Evolutionary conservation across 345 rosid genomes (phyloP).

Genomic region (Brassica incana): DNA sequence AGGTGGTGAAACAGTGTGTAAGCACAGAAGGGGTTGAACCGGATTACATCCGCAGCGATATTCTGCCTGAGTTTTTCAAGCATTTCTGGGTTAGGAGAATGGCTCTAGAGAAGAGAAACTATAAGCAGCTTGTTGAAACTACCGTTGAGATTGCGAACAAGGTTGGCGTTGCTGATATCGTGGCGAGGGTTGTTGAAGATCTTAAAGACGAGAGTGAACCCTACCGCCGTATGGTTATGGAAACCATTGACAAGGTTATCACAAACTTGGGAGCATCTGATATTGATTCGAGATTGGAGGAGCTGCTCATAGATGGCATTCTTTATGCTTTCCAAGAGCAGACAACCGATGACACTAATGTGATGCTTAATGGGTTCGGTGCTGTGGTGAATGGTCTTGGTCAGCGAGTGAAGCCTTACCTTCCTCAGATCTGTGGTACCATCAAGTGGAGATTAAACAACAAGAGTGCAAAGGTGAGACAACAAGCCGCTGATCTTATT

Average conservation of each 20-base stretch:
- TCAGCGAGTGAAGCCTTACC: slow-evolving; percentile 94
- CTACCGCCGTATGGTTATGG: slow-evolving; percentile 96
- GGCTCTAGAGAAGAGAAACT: slow-evolving; percentile 96
- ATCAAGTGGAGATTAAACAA: slow-evolving; percentile 99
- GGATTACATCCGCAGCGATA: slow-evolving; percentile 83
- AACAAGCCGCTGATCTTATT: slow-evolving; percentile 96
- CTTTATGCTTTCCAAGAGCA: slow-evolving; percentile 99
- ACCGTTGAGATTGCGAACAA: slow-evolving; percentile 97
- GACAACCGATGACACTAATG: slow-evolving; percentile 95
- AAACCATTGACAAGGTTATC: slow-evolving; percentile 96
- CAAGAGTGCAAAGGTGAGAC: slow-evolving; percentile 99
- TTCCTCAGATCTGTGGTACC: slow-evolving; percentile 99
- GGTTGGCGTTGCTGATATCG: slow-evolving; percentile 96
- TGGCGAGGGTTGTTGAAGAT: slow-evolving; percentile 84
- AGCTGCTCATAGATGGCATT: slow-evolving; percentile 95
- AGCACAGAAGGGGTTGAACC: slow-evolving; percentile 97
- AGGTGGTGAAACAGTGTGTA: slow-evolving; percentile 98
- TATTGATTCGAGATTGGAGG: slow-evolving; percentile 90
- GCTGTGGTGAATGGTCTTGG: slow-evolving; percentile 98
- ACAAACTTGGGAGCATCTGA: slow-evolving; percentile 95
- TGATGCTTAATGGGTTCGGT: slow-evolving; percentile 98
- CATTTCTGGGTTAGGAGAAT: slow-evolving; percentile 96
- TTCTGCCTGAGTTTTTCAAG: slow-evolving; percentile 88
- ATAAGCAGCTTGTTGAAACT: slow-evolving; percentile 91
- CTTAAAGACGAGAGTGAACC: slow-evolving; percentile 97